Evolutionary conservation across 78 protist genomes (phyloP).

Genomic region (Capsaspora owczarzaki): DNA sequence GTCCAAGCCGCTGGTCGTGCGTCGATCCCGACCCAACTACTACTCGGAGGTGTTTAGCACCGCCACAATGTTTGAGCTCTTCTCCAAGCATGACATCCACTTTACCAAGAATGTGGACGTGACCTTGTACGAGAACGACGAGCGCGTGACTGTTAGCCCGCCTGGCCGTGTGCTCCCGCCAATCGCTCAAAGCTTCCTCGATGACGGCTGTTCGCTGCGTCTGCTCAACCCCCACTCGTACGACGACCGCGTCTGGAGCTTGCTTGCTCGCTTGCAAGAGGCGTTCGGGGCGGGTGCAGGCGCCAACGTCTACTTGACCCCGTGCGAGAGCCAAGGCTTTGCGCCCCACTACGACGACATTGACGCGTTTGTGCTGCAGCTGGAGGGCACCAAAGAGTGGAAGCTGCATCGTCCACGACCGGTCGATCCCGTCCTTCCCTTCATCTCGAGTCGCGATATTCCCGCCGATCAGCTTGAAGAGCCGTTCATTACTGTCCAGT

Average conservation of each 20-base stretch:
- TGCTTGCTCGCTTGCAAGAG: slow-evolving; percentile 48
- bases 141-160: slow-evolving; percentile 50
- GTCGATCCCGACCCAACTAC: background rate
- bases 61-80: slow-evolving; percentile 38
- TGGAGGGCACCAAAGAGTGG: slow-evolving; percentile 80
- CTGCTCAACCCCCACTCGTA: slow-evolving; percentile 52
- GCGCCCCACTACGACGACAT: slow-evolving; percentile 92
- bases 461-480: slow-evolving; percentile 59
- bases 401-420: slow-evolving; percentile 38
- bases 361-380: slow-evolving; percentile 77
- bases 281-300: slow-evolving; percentile 54
- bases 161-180: background rate
- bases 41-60: slow-evolving; percentile 21
- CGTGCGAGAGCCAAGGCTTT: slow-evolving; percentile 68
- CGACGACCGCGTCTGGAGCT: slow-evolving; percentile 33
- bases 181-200: background rate
- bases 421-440: slow-evolving; percentile 1
- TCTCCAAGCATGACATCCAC: slow-evolving; percentile 20
- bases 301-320: slow-evolving; percentile 80
- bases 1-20: background rate
- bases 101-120: slow-evolving; percentile 50
- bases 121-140: slow-evolving; percentile 39
- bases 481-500: slow-evolving; percentile 35
- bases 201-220: slow-evolving; percentile 60
- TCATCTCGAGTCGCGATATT: background rate